These are phyloP conservation scores for Barbarea vulgaris DNA, from an alignment of 345 rosid genomes.

Conservation along the genomic window DNA sequence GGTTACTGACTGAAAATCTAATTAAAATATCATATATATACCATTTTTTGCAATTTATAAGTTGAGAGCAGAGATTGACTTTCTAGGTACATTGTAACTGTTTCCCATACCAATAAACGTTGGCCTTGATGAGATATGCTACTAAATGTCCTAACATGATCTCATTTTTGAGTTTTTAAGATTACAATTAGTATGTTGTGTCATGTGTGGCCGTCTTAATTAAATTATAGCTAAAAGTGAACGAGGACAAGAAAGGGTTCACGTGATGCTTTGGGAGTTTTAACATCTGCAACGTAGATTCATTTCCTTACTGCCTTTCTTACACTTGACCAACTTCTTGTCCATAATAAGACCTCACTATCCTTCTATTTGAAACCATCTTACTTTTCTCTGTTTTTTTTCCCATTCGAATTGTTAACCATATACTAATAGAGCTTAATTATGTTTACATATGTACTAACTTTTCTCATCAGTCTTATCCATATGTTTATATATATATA, in stretches of 20 bases:
- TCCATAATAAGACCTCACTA: conserved; percentile 27
- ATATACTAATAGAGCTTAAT: not conserved
- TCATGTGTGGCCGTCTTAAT: not conserved
- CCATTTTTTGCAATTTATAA: not conserved
- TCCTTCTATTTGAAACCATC: not conserved
- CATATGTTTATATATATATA: too few species aligned
- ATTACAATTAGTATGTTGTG: not conserved
- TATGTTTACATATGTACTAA: not conserved
- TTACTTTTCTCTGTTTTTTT: not conserved
- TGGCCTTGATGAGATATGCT: not conserved
- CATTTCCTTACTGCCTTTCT: conserved; percentile 33
- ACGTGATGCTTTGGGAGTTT: conserved; percentile 37
- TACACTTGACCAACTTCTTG: conserved; percentile 41
- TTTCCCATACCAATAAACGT: not conserved
- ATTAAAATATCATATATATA: not conserved
- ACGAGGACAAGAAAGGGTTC: conserved; percentile 34
- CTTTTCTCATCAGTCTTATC: not conserved
- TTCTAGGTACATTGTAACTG: not conserved
- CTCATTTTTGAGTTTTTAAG: not conserved
- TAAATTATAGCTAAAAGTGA: conserved; percentile 15
- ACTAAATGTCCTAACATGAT: not conserved
- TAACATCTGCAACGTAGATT: conserved; percentile 25
- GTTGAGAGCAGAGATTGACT: not conserved
- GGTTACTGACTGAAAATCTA: not conserved
- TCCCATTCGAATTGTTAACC: not conserved